Evolutionary conservation across 148 eudicot genomes (phyloP), one percentile per base, ranked within the genome.

Genomic region (Heliamphora exappendiculata): DNA sequence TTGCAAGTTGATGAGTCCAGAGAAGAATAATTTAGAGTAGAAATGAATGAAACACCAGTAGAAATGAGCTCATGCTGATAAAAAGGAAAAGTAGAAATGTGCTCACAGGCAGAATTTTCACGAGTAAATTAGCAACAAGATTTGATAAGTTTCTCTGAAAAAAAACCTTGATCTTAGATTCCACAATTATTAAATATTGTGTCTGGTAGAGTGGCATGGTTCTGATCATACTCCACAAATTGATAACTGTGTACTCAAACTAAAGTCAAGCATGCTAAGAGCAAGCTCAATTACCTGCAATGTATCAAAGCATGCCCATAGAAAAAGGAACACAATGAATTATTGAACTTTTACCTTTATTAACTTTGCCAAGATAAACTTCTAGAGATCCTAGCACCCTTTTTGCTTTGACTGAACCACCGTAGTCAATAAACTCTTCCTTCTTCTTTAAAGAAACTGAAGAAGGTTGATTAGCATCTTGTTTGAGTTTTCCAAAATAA

Each of bases 401-500:
- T 7, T 67, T 74, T 47, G 84, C 84, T 67, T 77, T 79, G 49
- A 58, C 36, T 68, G 59, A 65, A 74, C 63, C 77, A 24, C n/a
- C n/a, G n/a, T n/a, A n/a, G n/a, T n/a, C n/a, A n/a, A n/a, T n/a
- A n/a, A 51, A 20, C 58, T 79, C 71, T n/a, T 33, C 42, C 28
- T 13, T 72, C 41, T 81, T 75, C 22, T 75, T 77, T 8, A 10
- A 80, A 70, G 59, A 39, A 67, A 47, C 75, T 37, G 76, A 67
- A 34, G 85, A 63, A 31, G 65, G 75, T 54, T 76, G 73, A 37
- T 75, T 76, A 65, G 74, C 67, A 71, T 78, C 77, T 3, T 57
- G 76, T 9, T 79, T 72, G 6, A 85, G 84, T 78, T 88, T 88
- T 29, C 76, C 74, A 31, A 88, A 80, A 69, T 84, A 91, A 33